A percentile compares a stretch with the other conserved stretches of the same genome.
These are phyloP conservation scores for Acer saccharum DNA, from an alignment of 345 rosid genomes.

Conservation along the genomic window DNA sequence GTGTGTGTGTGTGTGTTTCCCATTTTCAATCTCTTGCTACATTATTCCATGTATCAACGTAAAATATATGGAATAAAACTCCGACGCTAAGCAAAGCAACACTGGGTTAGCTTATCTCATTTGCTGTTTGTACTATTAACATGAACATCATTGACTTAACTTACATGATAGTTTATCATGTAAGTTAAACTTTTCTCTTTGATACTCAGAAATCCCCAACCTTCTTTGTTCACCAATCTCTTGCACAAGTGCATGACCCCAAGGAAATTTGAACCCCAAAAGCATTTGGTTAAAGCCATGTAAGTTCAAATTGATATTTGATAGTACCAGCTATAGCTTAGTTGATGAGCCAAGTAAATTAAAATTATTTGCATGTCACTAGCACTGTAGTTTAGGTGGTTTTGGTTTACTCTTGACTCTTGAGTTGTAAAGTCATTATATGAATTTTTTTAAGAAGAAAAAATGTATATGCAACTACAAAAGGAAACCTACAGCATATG, in stretches of 20 bases:
- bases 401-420: too few species aligned
- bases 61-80: background rate
- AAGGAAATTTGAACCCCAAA: too few species aligned
- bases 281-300: background rate
- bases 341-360: background rate
- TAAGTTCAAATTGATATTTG: background rate
- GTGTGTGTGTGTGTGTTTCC: background rate
- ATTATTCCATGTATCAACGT: background rate
- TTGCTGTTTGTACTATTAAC: background rate
- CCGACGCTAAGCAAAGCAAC: background rate
- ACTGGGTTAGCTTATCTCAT: background rate
- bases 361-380: background rate
- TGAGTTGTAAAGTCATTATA: too few species aligned
- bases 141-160: background rate
- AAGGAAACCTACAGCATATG: background rate
- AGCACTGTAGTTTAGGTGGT: too few species aligned
- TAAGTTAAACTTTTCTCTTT: background rate
- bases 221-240: too few species aligned
- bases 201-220: background rate
- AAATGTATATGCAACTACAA: background rate
- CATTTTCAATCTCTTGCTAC: background rate
- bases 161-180: background rate
- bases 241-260: too few species aligned
- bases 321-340: too few species aligned
- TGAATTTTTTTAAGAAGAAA: too few species aligned